These are phyloP conservation scores for Coniochaeta sp. DNA, from an alignment of 2,329 filamentous ascomycete genomes.

Conservation along the genomic window DNA sequence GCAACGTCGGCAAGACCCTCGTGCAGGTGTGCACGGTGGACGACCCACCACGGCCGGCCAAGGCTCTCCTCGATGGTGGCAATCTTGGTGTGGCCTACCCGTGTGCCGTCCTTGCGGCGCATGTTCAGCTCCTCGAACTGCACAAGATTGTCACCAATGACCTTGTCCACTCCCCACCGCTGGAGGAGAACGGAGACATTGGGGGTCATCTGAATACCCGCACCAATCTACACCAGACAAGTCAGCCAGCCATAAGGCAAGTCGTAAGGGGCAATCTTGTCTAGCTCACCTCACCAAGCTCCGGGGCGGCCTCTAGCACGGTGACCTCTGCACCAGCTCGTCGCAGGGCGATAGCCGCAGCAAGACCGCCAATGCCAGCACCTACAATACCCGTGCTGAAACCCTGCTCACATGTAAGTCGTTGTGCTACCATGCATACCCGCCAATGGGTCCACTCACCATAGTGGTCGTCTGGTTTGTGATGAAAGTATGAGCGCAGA, in stretches of 20 bases:
- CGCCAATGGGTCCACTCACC: no score
- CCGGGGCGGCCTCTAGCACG: conserved; percentile 28
- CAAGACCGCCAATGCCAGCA: conserved; percentile 42
- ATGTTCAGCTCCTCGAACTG: conserved; percentile 30
- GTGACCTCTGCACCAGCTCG: conserved; percentile 42
- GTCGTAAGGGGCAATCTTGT: neutral
- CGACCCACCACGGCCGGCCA: conserved; percentile 35
- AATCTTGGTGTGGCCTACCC: conserved; percentile 28
- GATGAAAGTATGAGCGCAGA: no score
- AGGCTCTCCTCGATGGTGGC: conserved; percentile 22
- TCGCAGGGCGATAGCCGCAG: conserved; percentile 37
- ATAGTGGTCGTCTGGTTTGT: no score
- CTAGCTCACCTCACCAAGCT: conserved; percentile 36
- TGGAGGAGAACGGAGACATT: conserved; percentile 31
- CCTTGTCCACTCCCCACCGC: conserved; percentile 29
- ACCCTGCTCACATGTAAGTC: neutral
- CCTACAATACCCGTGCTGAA: conserved; percentile 38
- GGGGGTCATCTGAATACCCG: conserved; percentile 30
- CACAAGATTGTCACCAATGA: conserved; percentile 32
- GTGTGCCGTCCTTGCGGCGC: conserved; percentile 28
- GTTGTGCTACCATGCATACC: no score
- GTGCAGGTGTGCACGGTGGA: conserved; percentile 40
- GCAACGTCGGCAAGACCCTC: conserved; percentile 32
- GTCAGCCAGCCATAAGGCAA: neutral
- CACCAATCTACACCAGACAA: conserved; percentile 18